Base-by-base conservation (phyloP, 1,284 basidiomycete species). In the Wallemia hederae region DNA sequence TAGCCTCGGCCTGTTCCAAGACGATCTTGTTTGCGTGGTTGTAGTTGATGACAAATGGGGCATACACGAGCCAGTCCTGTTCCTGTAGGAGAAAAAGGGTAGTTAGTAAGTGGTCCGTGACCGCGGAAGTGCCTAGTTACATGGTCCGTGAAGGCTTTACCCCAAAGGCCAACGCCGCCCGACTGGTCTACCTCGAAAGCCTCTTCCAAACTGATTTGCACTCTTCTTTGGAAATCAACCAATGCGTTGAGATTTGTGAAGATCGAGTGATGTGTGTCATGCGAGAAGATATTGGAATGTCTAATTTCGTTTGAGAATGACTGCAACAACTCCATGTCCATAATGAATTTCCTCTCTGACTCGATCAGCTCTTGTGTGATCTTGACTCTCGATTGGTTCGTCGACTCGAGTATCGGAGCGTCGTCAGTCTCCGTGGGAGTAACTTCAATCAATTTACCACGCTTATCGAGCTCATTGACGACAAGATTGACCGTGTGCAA, bases 31-130 rank as follows among this genome's bases (percentile, higher is more conserved):
- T 80, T 59, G 88, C 83, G 69, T 83, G 80, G 39, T 83, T 85
- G 72, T 91, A 91, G 72, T 98, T 97, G 57, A 89, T 89, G 71
- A 92, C 98, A 71, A 96, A 98, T 2, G 91, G 90, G 68, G 94
- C 90, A 72, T 99, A 99, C 34, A 88, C 85, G 58, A 80, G 78
- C 69, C 96, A 94, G 66, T 89, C 85, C 62, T 86, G 79, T 76
- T 98, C 92, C 27, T 34, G 19, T 29, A 27, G 31, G 55, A 1
- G 29, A 2, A 24, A 2, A 2, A 39, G 34, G 24, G 17, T 1
- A 34, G 56, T 24, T 55, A 17, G 15, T n/a, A 7, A 33, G 31
- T 7, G 31, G 7, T 7, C 7, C 31, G 31, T 26, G 24, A 24
- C 5, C 22, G 3, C 5, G n/a, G n/a, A n/a, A 60, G 39, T 25